A percentile compares a stretch with the other conserved stretches of the same genome.
phyloP scores from a whole-genome alignment of 2,329 filamentous ascomycete species.

The Fusarium nodosum region DNA sequence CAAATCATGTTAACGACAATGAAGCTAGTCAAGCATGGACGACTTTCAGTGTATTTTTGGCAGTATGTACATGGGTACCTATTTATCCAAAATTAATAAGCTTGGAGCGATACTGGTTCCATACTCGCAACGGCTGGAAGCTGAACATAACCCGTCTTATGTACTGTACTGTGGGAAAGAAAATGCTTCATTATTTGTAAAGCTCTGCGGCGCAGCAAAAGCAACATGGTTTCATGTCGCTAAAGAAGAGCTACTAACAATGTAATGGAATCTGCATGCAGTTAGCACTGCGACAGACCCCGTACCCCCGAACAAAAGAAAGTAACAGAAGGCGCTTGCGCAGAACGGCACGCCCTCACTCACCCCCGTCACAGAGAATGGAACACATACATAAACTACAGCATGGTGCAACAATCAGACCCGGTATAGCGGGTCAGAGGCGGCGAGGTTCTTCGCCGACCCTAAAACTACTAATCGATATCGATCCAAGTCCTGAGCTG shows the following conservation, averaged over 20 bases:
- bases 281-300: slow-evolving; percentile 39
- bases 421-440: slow-evolving; percentile 46
- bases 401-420: slow-evolving; percentile 49
- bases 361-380: slow-evolving; percentile 38
- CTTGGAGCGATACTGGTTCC: background rate
- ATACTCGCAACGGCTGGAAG: background rate
- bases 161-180: slow-evolving; percentile 4
- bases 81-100: background rate
- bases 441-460: slow-evolving; percentile 29
- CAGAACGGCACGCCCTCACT: slow-evolving; percentile 26
- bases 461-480: slow-evolving; percentile 12
- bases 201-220: slow-evolving; percentile 31
- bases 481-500: background rate
- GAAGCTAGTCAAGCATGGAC: background rate
- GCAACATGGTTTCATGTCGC: slow-evolving; percentile 40
- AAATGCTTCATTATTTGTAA: slow-evolving; percentile 2
- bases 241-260: slow-evolving; percentile 40
- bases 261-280: slow-evolving; percentile 41
- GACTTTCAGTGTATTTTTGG: slow-evolving; percentile 3
- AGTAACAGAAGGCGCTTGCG: slow-evolving; percentile 32
- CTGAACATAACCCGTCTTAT: background rate
- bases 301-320: slow-evolving; percentile 21
- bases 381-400: slow-evolving; percentile 19
- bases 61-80: background rate
- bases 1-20: slow-evolving; percentile 6